Conservation (phyloP, 352 stramenopile genomes). For the Blastocystis sp. region DNA sequence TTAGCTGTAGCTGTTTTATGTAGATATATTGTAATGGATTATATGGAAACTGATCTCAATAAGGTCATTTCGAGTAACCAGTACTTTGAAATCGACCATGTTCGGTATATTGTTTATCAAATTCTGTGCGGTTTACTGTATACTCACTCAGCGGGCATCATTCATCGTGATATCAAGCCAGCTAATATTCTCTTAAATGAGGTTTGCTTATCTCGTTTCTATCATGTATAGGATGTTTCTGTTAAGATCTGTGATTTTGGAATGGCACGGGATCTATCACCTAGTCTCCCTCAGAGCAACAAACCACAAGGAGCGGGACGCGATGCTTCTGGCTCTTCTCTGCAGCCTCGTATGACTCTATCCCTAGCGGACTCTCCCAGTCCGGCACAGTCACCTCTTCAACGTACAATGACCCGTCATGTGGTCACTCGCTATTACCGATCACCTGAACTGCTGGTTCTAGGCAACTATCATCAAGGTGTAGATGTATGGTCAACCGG, state of each 20-base stretch:
- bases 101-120: slow-evolving; percentile 73
- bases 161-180: slow-evolving; percentile 88
- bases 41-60: slow-evolving; percentile 84
- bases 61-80: slow-evolving; percentile 84
- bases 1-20: background rate
- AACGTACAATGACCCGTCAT: slow-evolving; percentile 87
- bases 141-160: slow-evolving; percentile 86
- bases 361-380: background rate
- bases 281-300: background rate
- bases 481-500: slow-evolving; percentile 76
- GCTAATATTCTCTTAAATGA: slow-evolving; percentile 84
- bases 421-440: slow-evolving; percentile 90
- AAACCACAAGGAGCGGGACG: background rate
- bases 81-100: slow-evolving; percentile 70
- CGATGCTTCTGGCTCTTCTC: background rate
- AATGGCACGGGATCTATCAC: slow-evolving; percentile 26
- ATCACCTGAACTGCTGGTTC: slow-evolving; percentile 87
- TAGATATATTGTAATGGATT: slow-evolving; percentile 73
- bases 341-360: background rate
- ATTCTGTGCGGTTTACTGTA: slow-evolving; percentile 84
- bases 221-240: slow-evolving; percentile 43
- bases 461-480: slow-evolving; percentile 73
- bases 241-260: slow-evolving; percentile 64
- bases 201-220: background rate
- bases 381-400: background rate